Conservation (phyloP, 2,329 filamentous ascomycete genomes). For the Aspergillus oerlinghausenensis region DNA sequence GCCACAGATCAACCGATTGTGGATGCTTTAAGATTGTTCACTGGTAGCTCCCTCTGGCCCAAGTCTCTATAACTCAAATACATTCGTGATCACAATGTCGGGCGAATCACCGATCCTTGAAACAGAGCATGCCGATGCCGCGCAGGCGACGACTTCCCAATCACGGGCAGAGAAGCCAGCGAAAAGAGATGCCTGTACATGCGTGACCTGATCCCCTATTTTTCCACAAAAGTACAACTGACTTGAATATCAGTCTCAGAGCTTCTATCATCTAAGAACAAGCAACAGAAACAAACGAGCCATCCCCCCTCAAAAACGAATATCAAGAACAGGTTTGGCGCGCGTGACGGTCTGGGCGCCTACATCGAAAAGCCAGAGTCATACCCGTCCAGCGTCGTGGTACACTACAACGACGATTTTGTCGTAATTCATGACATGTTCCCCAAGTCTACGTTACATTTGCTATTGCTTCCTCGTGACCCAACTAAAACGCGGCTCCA, state of each 20-base stretch:
- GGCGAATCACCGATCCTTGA: constrained; percentile 3
- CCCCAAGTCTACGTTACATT: constrained; percentile 80
- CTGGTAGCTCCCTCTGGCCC: neutral
- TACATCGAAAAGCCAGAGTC: constrained; percentile 63
- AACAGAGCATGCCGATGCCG: constrained; percentile 5
- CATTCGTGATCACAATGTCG: neutral
- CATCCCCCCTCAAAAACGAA: constrained; percentile 14
- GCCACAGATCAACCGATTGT: neutral
- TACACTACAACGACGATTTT: constrained; percentile 64
- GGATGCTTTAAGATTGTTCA: neutral
- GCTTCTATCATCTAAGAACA: constrained; percentile 51
- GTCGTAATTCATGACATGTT: constrained; percentile 78
- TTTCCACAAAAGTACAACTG: constrained; percentile 1
- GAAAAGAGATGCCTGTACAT: constrained; percentile 37
- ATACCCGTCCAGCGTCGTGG: constrained; percentile 55
- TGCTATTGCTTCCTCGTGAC: constrained; percentile 80
- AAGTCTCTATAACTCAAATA: neutral
- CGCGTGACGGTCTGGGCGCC: constrained; percentile 58
- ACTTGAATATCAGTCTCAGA: constrained; percentile 43
- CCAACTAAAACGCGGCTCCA: constrained; percentile 57
- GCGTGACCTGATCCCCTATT: neutral
- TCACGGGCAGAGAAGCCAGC: constrained; percentile 11
- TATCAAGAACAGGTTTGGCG: constrained; percentile 35
- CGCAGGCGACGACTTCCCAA: constrained; percentile 2
- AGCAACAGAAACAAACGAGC: constrained; percentile 27